Conservation (phyloP, 2,329 filamentous ascomycete genomes). For the Neofusicoccum laricinum region DNA sequence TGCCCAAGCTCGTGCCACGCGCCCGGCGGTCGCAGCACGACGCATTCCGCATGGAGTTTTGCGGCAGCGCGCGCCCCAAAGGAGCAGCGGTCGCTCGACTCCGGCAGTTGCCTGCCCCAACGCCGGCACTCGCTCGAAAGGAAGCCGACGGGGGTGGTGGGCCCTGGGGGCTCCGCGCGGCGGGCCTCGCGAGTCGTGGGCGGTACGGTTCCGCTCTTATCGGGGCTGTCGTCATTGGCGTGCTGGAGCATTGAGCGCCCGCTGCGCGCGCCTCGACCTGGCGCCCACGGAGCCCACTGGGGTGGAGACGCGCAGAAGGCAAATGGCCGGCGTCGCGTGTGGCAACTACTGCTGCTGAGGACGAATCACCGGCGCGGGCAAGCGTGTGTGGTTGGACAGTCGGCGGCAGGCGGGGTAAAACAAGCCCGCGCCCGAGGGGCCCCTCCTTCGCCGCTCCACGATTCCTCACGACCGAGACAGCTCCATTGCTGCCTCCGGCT, state of each 20-base stretch:
- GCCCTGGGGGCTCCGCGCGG: not conserved
- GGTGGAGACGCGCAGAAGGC: not conserved
- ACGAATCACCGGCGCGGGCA: not conserved
- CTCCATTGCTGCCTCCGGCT: constrained; percentile 1
- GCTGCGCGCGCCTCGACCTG: not conserved
- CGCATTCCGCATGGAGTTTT: not conserved
- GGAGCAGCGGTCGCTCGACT: not conserved
- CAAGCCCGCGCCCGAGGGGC: constrained; percentile 2
- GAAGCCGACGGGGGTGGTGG: constrained; percentile 27
- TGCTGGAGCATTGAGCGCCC: not conserved
- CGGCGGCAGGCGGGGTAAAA: constrained; percentile 1
- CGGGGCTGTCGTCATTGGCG: not conserved
- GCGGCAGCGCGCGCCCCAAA: not conserved
- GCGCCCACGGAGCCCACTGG: not conserved
- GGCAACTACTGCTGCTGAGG: not conserved
- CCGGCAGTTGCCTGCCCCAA: not conserved
- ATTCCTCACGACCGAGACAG: constrained; percentile 14
- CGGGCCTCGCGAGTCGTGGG: constrained; percentile 9
- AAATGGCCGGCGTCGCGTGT: not conserved
- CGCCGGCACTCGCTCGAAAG: constrained; percentile 33
- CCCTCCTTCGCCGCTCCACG: constrained; percentile 3
- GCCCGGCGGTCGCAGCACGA: not conserved
- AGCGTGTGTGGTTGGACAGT: not conserved
- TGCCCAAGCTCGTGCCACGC: not conserved
- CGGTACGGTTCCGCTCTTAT: constrained; percentile 14